Conservation (phyloP, 495 filamentous ascomycete species). For the Hyaloscypha variabilis region DNA sequence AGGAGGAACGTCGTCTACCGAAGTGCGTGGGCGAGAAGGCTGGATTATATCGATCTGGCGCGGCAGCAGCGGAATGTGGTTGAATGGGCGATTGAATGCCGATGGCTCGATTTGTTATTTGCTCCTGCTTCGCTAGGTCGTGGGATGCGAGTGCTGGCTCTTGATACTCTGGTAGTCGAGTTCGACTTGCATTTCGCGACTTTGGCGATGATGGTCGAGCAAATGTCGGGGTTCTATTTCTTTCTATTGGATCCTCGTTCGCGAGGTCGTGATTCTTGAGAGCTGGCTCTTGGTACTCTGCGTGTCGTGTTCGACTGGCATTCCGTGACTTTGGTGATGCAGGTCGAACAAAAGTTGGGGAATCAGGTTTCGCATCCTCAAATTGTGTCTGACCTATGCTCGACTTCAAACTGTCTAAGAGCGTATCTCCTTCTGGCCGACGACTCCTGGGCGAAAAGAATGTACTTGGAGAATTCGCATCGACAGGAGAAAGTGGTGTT, state of each 20-base stretch:
- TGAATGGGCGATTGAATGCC: not conserved
- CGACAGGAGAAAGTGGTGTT: constrained; percentile 13
- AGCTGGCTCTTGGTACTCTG: not conserved
- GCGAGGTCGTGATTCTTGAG: not conserved
- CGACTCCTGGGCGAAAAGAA: constrained; percentile 5
- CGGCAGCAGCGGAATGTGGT: not conserved
- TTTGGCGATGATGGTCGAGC: constrained; percentile 15
- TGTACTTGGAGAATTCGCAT: not conserved
- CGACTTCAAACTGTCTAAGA: constrained; percentile 11
- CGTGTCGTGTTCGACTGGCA: constrained; percentile 13
- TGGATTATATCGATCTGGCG: not conserved
- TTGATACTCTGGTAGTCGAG: not conserved
- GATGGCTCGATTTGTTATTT: not conserved
- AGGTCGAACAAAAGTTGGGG: constrained; percentile 4
- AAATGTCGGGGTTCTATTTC: not conserved
- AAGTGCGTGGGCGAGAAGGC: no score
- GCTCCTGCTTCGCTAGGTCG: not conserved
- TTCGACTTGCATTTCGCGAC: constrained; percentile 19
- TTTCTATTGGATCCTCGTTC: not conserved
- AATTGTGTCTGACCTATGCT: not conserved
- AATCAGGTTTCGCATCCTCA: not conserved
- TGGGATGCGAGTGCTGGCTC: not conserved
- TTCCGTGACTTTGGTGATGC: constrained; percentile 20
- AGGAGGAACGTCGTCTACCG: no score
- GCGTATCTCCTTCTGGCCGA: not conserved